Evolutionary conservation across 495 filamentous ascomycete species (phyloP), one percentile per base, ranked within the genome.

Genomic region (Penicillium daleae): DNA sequence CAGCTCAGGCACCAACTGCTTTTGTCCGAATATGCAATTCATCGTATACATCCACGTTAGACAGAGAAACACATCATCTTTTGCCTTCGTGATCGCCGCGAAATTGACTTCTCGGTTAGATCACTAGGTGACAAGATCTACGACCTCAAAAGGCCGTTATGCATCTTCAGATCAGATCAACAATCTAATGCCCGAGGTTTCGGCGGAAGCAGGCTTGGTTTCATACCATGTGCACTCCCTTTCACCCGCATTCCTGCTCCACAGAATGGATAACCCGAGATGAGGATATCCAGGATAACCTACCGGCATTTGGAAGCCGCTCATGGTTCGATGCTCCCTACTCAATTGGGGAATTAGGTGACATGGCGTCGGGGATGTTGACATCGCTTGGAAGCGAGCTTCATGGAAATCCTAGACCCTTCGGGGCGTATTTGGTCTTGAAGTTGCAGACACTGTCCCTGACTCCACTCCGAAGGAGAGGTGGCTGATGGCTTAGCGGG

Each of bases 61-160:
- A 53, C 10, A 4, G 6, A n/a, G n/a, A n/a, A n/a, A 37, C 22
- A 26, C 35, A 17, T 56, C 15, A 19, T 39, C 4, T 17, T 39
- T 21, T 12, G 7, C 31, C 10, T 19, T 21, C 26, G 8, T 10
- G 44, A 37, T 59, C 56, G 29, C 32, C 44, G 48, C 6, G n/a
- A 57, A 9, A 58, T 33, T 48, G 31, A 50, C 56, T 59, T 56
- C 44, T 59, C 44, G 56, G 42, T 59, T 59, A 50, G 29, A 48
- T 1, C 50, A 9, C 9, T 13, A n/a, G 42, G 39, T 46, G 56
- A 48, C 26, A 19, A 21, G 37, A 57, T 31, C 50, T 32, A 26
- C 33, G 22, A 33, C 17, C 15, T 53, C 49, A 3, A 27, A 50
- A 17, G 27, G 22, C n/a, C n/a, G 24, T 19, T 26, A 48, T 13